Base-by-base conservation (phyloP, 2,329 filamentous ascomycete species). In the Pyrenochaeta sp. region DNA sequence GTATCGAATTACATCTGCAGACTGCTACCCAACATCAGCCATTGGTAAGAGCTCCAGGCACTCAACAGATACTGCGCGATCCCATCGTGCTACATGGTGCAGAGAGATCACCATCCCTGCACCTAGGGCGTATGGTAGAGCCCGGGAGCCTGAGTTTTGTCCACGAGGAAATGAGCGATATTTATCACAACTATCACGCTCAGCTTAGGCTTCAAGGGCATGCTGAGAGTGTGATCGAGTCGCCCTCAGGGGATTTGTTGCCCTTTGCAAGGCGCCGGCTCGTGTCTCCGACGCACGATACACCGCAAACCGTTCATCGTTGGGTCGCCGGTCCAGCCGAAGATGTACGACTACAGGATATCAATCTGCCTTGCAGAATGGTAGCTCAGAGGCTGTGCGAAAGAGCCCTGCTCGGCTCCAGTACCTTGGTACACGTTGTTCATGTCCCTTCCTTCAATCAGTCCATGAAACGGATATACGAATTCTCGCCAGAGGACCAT, bases 391-490 rank as follows among this genome's bases (percentile, higher is more conserved):
- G 82, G 52, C 76, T 89, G 36, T 87, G 85, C 72, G 80, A 82
- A 54, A 84, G 84, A 69, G 84, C 86, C 28, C 75, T 90, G 30
- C 83, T 88, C 55, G 85, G 89, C 72, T 86, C 85, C 34, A 84
- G 86, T 61, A 81, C 84, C 25, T 75, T 90, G 43, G 82, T 89
- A 75, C 86, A 91, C 32, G 88, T 94, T 56, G 85, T 96, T 5
- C 93, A 97, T 71, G 82, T 90, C 50, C 93, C 93, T 0, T 87
- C 87, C 0, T 97, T 96, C 73, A 92, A 90, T 77, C 84, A 86
- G 54, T 88, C 86, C 68, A 84, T 96, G 59, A 88, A 96, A 64
- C 84, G 85, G 52, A 83, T 97, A 39, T 97, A 96, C 76, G 86
- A 90, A 62, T 88, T 82, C 28, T 82, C 90, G 9, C 64, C 73